A percentile compares a stretch with the other conserved stretches of the same genome.
Conservation (phyloP, 768 basidiomycete species). For the Calocera viscosa region DNA sequence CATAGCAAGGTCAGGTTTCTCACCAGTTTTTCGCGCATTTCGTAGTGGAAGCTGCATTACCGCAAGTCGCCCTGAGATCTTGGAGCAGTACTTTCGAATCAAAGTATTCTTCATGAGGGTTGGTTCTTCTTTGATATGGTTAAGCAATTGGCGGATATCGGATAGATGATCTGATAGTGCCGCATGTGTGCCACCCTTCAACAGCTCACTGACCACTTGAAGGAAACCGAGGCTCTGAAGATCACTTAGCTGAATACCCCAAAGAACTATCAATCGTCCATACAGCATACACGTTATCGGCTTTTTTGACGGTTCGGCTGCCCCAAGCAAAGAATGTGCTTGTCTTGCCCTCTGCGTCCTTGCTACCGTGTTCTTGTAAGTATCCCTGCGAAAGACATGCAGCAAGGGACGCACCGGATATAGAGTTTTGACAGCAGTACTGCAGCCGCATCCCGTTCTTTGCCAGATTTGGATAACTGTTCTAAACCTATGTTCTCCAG, state of each 20-base stretch:
- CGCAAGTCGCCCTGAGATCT: conserved; percentile 52
- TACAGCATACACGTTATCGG: background rate
- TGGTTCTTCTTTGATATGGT: conserved; percentile 15
- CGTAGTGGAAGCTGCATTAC: conserved; percentile 46
- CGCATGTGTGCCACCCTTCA: conserved; percentile 31
- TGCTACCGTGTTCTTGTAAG: conserved; percentile 30
- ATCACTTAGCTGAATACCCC: background rate
- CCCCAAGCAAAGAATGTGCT: conserved; percentile 43
- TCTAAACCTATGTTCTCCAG: conserved; percentile 49
- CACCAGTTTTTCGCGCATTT: background rate
- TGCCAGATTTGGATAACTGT: conserved; percentile 53
- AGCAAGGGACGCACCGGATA: conserved; percentile 45
- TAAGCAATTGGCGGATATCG: conserved; percentile 12
- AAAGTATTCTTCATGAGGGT: conserved; percentile 45
- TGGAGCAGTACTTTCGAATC: conserved; percentile 54
- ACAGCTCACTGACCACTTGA: conserved; percentile 56
- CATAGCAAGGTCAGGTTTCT: background rate
- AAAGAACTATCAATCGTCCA: background rate
- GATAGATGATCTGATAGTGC: conserved; percentile 26
- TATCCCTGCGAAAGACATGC: background rate
- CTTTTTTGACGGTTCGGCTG: background rate
- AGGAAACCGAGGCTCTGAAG: conserved; percentile 53
- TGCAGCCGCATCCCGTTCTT: conserved; percentile 76
- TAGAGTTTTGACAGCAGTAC: conserved; percentile 71
- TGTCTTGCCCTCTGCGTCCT: conserved; percentile 44